Evolutionary conservation across 805 yeast species (phyloP).

Genomic region (Candida insectalens): DNA sequence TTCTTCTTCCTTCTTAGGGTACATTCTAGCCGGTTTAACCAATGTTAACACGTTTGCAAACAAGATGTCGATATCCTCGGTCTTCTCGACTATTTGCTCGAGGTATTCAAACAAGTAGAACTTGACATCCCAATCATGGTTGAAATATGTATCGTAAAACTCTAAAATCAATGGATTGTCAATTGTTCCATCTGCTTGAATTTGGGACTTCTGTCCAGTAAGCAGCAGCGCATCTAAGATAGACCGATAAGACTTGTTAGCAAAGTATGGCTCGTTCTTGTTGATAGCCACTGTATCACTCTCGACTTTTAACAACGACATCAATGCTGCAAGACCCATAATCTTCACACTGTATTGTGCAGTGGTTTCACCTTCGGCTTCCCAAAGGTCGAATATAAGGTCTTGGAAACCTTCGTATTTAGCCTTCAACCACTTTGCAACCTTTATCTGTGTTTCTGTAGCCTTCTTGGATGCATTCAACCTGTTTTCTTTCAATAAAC

Average conservation of each 20-base stretch:
- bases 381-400: slow-evolving; percentile 32
- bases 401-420: slow-evolving; percentile 47
- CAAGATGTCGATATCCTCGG: slow-evolving; percentile 13
- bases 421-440: slow-evolving; percentile 55
- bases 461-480: slow-evolving; percentile 25
- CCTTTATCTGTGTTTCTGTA: slow-evolving; percentile 35
- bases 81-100: slow-evolving; percentile 16
- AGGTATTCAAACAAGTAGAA: slow-evolving; percentile 57
- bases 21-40: slow-evolving; percentile 21
- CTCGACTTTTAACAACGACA: slow-evolving; percentile 51
- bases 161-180: slow-evolving; percentile 32
- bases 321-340: slow-evolving; percentile 41
- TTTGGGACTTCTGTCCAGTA: slow-evolving; percentile 27
- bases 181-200: slow-evolving; percentile 33
- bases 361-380: slow-evolving; percentile 17
- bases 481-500: slow-evolving; percentile 31
- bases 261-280: slow-evolving; percentile 49
- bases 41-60: slow-evolving; percentile 33
- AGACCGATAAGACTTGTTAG: slow-evolving; percentile 40
- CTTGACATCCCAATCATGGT: slow-evolving; percentile 65
- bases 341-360: slow-evolving; percentile 28
- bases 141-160: slow-evolving; percentile 46
- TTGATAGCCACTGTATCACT: slow-evolving; percentile 40
- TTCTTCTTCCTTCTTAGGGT: slow-evolving; percentile 26
- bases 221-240: slow-evolving; percentile 26